phyloP scores from a whole-genome alignment of 202 grass and related monocot species.

The Carex arenaria region DNA sequence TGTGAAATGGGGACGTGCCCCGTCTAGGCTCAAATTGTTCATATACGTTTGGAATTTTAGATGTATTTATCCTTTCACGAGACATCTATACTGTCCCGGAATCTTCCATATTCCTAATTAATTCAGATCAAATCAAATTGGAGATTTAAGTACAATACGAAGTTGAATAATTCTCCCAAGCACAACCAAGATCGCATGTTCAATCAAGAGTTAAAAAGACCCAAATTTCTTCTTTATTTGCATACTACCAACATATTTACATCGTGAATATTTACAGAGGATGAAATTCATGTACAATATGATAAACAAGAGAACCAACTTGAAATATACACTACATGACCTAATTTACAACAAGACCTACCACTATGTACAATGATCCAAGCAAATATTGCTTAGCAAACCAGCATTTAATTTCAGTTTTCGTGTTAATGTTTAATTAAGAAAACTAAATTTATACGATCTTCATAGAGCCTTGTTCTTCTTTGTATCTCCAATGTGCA shows the following conservation, averaged over 20 bases:
- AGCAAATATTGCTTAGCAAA: not conserved
- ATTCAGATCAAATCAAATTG: not conserved
- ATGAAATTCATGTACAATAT: not conserved
- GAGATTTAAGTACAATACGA: not conserved
- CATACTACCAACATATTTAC: not conserved
- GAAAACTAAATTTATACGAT: conserved; percentile 6
- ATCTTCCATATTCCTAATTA: not conserved
- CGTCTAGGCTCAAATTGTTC: not conserved
- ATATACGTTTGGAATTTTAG: not conserved
- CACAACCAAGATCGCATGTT: not conserved
- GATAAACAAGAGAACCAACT: not conserved
- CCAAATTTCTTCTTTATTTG: not conserved
- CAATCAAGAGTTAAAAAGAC: not conserved
- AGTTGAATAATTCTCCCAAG: not conserved
- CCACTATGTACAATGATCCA: not conserved
- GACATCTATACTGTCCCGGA: not conserved
- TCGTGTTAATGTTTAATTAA: conserved; percentile 2
- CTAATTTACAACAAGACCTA: conserved; percentile 3
- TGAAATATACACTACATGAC: not conserved
- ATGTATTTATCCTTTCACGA: not conserved
- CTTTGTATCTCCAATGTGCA: conserved; percentile 87
- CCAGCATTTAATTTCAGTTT: not conserved
- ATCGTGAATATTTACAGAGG: not conserved
- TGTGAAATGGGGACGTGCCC: not conserved
- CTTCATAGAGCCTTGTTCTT: conserved; percentile 14